Conservation (phyloP, 495 filamentous ascomycete species). For the Sordaria brevicollis region DNA sequence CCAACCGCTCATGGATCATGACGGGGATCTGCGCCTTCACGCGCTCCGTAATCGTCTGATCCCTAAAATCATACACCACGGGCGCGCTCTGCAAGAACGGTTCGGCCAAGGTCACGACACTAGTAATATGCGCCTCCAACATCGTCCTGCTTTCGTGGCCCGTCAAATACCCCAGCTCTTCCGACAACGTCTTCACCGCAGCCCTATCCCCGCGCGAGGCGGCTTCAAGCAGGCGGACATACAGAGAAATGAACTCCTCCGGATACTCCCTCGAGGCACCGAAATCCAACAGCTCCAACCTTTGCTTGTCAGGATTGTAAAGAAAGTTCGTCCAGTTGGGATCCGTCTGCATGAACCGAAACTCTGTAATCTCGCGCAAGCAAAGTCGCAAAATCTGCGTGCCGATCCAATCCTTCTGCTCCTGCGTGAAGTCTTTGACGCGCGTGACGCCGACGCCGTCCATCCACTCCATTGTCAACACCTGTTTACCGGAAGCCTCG, state of each 20-base stretch:
- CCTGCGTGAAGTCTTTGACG: constrained; percentile 57
- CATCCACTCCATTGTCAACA: constrained; percentile 90
- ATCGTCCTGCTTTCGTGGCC: constrained; percentile 74
- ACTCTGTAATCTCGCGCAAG: constrained; percentile 85
- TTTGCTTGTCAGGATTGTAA: constrained; percentile 61
- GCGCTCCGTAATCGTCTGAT: constrained; percentile 92
- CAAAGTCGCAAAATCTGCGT: constrained; percentile 89
- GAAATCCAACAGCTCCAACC: constrained; percentile 90
- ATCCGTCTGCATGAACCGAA: constrained; percentile 97
- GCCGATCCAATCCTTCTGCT: constrained; percentile 83
- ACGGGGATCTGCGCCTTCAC: constrained; percentile 78
- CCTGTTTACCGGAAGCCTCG: constrained; percentile 75
- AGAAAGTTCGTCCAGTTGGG: constrained; percentile 99
- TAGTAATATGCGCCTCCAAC: constrained; percentile 76
- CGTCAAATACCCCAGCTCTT: constrained; percentile 82
- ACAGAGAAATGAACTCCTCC: constrained; percentile 62
- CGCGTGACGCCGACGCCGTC: constrained; percentile 83
- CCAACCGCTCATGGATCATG: constrained; percentile 80
- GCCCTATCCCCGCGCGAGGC: constrained; percentile 59
- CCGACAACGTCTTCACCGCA: constrained; percentile 56
- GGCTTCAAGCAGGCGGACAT: constrained; percentile 66
- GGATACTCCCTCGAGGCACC: constrained; percentile 86
- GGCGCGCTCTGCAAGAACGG: constrained; percentile 70
- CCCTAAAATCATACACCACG: constrained; percentile 79
- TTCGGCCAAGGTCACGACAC: constrained; percentile 80